These are phyloP conservation scores for Diaporthe ampelina DNA, from an alignment of 2,329 filamentous ascomycete genomes.

Conservation along the genomic window DNA sequence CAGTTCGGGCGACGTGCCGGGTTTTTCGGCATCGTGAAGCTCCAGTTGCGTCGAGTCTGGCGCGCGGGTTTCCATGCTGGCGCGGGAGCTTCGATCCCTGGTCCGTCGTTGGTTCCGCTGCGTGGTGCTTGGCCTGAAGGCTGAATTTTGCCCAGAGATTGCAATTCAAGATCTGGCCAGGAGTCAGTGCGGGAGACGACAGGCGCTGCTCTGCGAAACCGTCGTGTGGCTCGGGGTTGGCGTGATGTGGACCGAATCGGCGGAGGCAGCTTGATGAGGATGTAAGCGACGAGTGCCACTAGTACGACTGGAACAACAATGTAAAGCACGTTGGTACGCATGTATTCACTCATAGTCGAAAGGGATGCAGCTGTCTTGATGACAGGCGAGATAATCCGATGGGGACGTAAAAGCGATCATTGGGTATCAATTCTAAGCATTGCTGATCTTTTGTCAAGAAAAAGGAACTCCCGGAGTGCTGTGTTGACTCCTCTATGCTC, in stretches of 20 bases:
- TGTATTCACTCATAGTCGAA: conserved; percentile 40
- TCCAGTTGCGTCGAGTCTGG: conserved; percentile 49
- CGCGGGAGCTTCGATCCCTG: conserved; percentile 11
- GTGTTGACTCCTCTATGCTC: conserved; percentile 27
- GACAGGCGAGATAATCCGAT: conserved; percentile 9
- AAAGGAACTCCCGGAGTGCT: background rate
- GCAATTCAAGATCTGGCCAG: conserved; percentile 52
- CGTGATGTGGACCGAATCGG: background rate
- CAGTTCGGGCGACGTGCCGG: conserved; percentile 22
- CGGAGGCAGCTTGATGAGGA: conserved; percentile 35
- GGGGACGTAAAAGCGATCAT: conserved; percentile 30
- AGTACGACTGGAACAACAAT: conserved; percentile 36
- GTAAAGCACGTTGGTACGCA: conserved; percentile 34
- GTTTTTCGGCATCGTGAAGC: conserved; percentile 47
- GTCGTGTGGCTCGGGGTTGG: background rate
- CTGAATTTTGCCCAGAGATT: conserved; percentile 3
- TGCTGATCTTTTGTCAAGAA: conserved; percentile 16
- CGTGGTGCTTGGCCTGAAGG: background rate
- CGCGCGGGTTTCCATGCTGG: conserved; percentile 53
- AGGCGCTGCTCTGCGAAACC: background rate
- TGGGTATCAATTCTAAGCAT: conserved; percentile 41
- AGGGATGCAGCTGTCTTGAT: conserved; percentile 37
- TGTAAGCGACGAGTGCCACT: conserved; percentile 31
- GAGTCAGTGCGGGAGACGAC: conserved; percentile 46
- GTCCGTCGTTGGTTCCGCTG: background rate